Percentiles rank a stretch among this genome's conserved stretches.
Conservation (phyloP, 192 early-diverging fungal genomes). For the Chytriomyces confervae region DNA sequence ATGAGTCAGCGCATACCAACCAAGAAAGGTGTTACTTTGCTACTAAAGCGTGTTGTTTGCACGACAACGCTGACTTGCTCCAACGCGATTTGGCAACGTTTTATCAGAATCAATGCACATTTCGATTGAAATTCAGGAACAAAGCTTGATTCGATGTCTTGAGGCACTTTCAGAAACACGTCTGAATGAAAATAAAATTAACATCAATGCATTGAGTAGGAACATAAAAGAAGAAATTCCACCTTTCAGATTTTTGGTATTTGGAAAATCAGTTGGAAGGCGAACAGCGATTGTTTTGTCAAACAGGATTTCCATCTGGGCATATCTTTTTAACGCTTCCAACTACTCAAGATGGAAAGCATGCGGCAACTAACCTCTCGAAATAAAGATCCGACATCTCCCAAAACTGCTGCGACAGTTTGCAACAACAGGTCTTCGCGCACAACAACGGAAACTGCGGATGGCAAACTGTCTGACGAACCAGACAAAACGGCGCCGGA, state of each 20-base stretch:
- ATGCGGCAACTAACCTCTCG: too few relatives aligned
- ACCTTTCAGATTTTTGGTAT: constrained; percentile 17
- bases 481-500: not conserved
- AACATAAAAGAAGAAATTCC: not conserved
- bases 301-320: constrained; percentile 5
- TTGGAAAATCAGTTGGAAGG: constrained; percentile 16
- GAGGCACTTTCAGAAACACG: not conserved
- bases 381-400: constrained; percentile 16
- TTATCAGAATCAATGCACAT: not conserved
- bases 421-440: constrained; percentile 44
- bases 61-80: constrained; percentile 32
- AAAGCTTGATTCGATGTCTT: not conserved
- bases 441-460: constrained; percentile 27
- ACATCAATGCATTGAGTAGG: not conserved
- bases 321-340: not conserved
- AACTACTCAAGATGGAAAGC: too few relatives aligned
- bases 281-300: constrained; percentile 2
- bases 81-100: constrained; percentile 29
- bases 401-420: constrained; percentile 46
- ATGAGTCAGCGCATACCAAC: not conserved
- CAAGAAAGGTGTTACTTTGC: constrained; percentile 9
- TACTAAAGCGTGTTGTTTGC: constrained; percentile 31
- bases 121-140: constrained; percentile 20
- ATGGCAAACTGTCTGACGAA: too few relatives aligned
- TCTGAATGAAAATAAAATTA: constrained; percentile 1